A percentile compares a stretch with the other conserved stretches of the same genome.
Evolutionary conservation across 495 filamentous ascomycete species (phyloP).

Genomic region (Bryoglossum gracile): DNA sequence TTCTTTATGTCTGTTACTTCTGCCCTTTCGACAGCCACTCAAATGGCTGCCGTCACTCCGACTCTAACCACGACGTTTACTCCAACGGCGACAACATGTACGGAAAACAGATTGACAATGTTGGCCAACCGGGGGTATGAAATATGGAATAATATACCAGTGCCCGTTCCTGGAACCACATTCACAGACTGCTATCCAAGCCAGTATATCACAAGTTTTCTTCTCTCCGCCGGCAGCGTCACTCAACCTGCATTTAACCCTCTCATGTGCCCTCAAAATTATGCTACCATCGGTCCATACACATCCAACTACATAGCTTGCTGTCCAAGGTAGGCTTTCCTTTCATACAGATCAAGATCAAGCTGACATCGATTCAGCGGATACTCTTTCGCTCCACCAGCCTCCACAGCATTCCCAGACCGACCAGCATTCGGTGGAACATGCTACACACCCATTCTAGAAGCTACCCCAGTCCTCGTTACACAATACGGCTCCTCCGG

Average conservation of each 20-base stretch:
- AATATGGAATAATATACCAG: slow-evolving; percentile 23
- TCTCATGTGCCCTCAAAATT: slow-evolving; percentile 22
- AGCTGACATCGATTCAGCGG: slow-evolving; percentile 2
- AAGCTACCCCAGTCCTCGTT: slow-evolving; percentile 6
- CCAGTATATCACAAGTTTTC: slow-evolving; percentile 22
- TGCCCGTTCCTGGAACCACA: slow-evolving; percentile 24
- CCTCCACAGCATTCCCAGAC: slow-evolving; percentile 3
- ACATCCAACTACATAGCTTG: slow-evolving; percentile 24
- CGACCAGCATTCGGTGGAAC: slow-evolving; percentile 24
- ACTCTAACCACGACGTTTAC: slow-evolving; percentile 24
- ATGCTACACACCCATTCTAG: slow-evolving; percentile 15
- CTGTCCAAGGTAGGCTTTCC: slow-evolving; percentile 20
- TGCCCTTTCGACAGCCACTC: not conserved
- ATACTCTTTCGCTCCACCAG: slow-evolving; percentile 10
- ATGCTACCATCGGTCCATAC: slow-evolving; percentile 8
- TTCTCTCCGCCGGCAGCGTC: slow-evolving; percentile 8
- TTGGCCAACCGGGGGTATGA: slow-evolving; percentile 16
- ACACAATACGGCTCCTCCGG: slow-evolving; percentile 16
- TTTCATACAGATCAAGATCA: not conserved
- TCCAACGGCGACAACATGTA: slow-evolving; percentile 22
- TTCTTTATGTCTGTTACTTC: too few relatives aligned
- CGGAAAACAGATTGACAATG: slow-evolving; percentile 19
- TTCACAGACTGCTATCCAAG: slow-evolving; percentile 24
- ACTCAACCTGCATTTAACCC: slow-evolving; percentile 20
- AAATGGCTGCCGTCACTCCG: slow-evolving; percentile 4